These are phyloP conservation scores for Beauveria rudraprayagi DNA, from an alignment of 2,329 filamentous ascomycete species.

Conservation along the genomic window DNA sequence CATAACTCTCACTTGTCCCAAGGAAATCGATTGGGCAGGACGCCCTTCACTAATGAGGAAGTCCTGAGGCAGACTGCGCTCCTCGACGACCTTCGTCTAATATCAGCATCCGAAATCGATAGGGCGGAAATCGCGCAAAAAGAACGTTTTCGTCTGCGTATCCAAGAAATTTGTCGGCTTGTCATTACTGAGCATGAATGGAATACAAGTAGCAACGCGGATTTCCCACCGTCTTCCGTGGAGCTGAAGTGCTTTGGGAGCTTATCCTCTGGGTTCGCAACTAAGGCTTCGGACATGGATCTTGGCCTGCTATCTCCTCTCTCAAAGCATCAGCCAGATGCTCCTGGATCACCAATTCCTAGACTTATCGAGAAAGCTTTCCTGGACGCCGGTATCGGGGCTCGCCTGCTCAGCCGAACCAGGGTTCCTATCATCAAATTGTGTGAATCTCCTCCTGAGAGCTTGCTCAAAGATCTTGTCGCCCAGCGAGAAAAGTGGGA, in stretches of 20 bases:
- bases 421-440: constrained; percentile 84
- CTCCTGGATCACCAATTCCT: constrained; percentile 55
- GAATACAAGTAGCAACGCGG: constrained; percentile 26
- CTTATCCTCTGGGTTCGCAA: constrained; percentile 76
- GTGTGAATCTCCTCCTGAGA: constrained; percentile 59
- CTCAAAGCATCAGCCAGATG: constrained; percentile 46
- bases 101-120: constrained; percentile 55
- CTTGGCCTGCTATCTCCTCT: constrained; percentile 64
- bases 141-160: constrained; percentile 56
- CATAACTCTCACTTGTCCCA: constrained; percentile 9
- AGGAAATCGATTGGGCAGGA: constrained; percentile 16
- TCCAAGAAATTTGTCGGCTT: constrained; percentile 57
- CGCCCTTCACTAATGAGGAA: constrained; percentile 35
- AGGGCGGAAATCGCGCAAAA: constrained; percentile 58
- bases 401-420: constrained; percentile 67
- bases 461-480: constrained; percentile 52
- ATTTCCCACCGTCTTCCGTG: constrained; percentile 50
- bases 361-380: constrained; percentile 68
- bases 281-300: constrained; percentile 85
- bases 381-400: constrained; percentile 64
- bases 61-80: constrained; percentile 38
- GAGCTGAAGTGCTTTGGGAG: constrained; percentile 74
- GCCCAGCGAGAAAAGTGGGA: constrained; percentile 68
- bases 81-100: constrained; percentile 40
- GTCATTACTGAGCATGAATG: constrained; percentile 47